Base-by-base conservation (phyloP, 1,139 yeast species). In the Wickerhamomyces sp. region DNA sequence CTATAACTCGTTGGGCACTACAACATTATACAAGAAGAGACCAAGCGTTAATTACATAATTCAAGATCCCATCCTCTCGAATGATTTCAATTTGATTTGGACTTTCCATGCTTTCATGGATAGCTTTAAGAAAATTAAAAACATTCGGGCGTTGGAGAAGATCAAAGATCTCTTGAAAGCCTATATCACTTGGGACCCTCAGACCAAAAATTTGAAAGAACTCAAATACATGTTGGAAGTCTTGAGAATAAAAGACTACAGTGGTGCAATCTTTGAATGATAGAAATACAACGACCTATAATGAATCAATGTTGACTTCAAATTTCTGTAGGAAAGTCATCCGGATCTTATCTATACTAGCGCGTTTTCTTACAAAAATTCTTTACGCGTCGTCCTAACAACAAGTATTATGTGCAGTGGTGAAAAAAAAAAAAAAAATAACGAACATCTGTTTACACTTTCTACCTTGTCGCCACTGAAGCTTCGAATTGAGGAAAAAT, bases 71-170 rank as follows among this genome's bases (percentile, higher is more conserved):
- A 38, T 45, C 2, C 24, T 47, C 14, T 35, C 36, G 18, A 51
- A 51, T 25, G 41, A 37, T 17, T 72, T 61, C 44, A 62, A 72
- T 16, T 52, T 72, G 25, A 74, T 77, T 6, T 72, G 78, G 78
- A 70, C 76, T 38, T 53, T 72, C 14, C 58, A 77, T 31, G 77
- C 77, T 0, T 57, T 72, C 12, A 45, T 72, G 14, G 70, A 70
- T 45, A 70, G 68, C 37, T 61, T 70, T 23, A 76, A 71, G 28
- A 65, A 64, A 50, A 68, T 70, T 12, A 62, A 62, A 38, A 68
- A 45, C 16, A 46, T 72, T 12, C 66, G 68, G 39, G 66, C 70
- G 35, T 55, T 67, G 9, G 70, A 66, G 9, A 65, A 66, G 48
- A 68, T 70, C 16, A 61, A 61, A 39, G 60, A 14, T 2, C 28